Base-by-base conservation (phyloP, 345 rosid genomes). In the Noccaea bulbosa region DNA sequence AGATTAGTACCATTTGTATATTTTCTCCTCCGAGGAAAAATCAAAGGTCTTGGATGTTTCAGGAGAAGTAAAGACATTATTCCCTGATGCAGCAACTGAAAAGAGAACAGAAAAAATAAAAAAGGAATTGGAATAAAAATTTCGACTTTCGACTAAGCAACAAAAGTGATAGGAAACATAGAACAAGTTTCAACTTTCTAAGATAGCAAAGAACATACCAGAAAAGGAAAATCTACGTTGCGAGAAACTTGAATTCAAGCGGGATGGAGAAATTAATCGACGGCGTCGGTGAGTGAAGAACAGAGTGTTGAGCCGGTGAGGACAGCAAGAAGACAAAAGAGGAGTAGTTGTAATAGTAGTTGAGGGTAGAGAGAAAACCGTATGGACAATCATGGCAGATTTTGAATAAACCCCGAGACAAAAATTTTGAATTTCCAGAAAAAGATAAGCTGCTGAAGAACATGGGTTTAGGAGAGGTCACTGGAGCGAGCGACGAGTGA, bases 31-130 rank as follows among this genome's bases (percentile, higher is more conserved):
- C 0, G 91, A 86, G 11, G 90, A 63, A 80, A 91, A 93, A 75
- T 93, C 97, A 52, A 93, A 93, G 12, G 92, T 79, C 86, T 91
- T 93, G 2, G 92, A 86, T 5, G 79, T 64, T 84, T 87, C 95
- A 4, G 93, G 91, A 43, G 97, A 88, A 62, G 95, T 75, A 68
- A 86, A 89, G 43, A 76, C 79, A 39, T 83, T 83, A 69, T 78
- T 82, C 22, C 80, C 83, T 30, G 85, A 74, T n/a, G 87, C 83
- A 45, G 83, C 85, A 81, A 78, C 96, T 86, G 87, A 69, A 83
- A 66, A 24, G 52, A 74, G n/a, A n/a, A n/a, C n/a, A n/a, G n/a
- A 49, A 62, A 51, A n/a, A 46, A 50, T 0, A 24, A 24, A 24
- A 24, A 24, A 0, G 20, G 1, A 51, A 51, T 14, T 22, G 35